These are phyloP conservation scores for Pichia sp. DNA, from an alignment of 1,139 yeast species.

Conservation along the genomic window DNA sequence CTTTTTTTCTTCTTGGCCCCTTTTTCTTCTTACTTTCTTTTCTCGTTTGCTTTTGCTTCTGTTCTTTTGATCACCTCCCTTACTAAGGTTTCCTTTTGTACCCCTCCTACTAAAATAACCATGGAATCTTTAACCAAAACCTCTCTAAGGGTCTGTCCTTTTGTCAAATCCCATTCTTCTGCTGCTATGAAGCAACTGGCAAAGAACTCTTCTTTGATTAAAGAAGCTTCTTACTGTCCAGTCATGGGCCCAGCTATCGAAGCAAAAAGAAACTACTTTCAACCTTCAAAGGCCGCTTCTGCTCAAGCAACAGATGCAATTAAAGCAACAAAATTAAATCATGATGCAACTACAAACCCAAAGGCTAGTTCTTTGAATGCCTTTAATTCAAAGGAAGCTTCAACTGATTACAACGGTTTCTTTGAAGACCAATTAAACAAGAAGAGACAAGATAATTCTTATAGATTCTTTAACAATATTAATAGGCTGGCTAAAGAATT, in stretches of 20 bases:
- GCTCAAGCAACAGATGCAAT: slow-evolving; percentile 43
- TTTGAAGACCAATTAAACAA: slow-evolving; percentile 39
- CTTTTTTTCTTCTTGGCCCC: background rate
- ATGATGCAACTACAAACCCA: slow-evolving; percentile 32
- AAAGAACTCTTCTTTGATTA: slow-evolving; percentile 43
- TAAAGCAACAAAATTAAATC: slow-evolving; percentile 25
- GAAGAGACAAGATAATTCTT: slow-evolving; percentile 84
- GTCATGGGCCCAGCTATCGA: slow-evolving; percentile 77
- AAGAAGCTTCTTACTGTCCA: slow-evolving; percentile 75
- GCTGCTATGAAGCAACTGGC: slow-evolving; percentile 52
- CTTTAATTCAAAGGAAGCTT: slow-evolving; percentile 22
- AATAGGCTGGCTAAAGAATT: slow-evolving; percentile 91
- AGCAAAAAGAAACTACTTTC: slow-evolving; percentile 43
- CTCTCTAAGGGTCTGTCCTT: slow-evolving; percentile 80
- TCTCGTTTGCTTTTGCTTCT: background rate
- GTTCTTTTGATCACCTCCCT: background rate
- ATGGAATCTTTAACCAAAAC: slow-evolving; percentile 82
- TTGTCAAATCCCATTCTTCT: slow-evolving; percentile 64
- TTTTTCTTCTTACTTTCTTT: background rate
- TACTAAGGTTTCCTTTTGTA: background rate
- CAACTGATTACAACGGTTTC: slow-evolving; percentile 28
- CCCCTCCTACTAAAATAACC: background rate
- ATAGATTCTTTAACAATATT: slow-evolving; percentile 93
- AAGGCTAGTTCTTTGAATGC: slow-evolving; percentile 29
- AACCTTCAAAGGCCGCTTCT: slow-evolving; percentile 46